These are phyloP conservation scores for Phialophora tarda DNA, from an alignment of 2,329 filamentous ascomycete species.

Conservation along the genomic window DNA sequence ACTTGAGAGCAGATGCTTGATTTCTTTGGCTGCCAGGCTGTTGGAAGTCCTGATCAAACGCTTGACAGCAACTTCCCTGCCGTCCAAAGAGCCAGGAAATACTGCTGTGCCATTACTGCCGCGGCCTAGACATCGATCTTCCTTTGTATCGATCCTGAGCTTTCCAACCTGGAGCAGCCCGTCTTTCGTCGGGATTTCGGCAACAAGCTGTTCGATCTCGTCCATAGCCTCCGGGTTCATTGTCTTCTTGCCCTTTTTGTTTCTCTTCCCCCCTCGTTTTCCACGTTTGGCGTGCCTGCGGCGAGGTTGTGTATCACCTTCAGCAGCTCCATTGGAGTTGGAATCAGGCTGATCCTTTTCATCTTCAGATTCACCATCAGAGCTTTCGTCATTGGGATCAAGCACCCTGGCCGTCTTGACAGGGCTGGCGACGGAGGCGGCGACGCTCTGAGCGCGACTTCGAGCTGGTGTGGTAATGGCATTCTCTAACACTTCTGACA, in stretches of 20 bases:
- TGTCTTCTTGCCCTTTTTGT: conserved; percentile 44
- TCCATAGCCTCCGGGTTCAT: conserved; percentile 40
- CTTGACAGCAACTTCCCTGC: conserved; percentile 92
- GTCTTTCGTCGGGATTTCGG: conserved; percentile 62
- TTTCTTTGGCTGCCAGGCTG: conserved; percentile 93
- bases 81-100: conserved; percentile 92
- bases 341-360: conserved; percentile 33
- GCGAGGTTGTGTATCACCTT: conserved; percentile 34
- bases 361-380: conserved; percentile 38
- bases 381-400: conserved; percentile 30
- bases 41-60: conserved; percentile 96
- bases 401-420: conserved; percentile 25
- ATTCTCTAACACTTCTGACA: conserved; percentile 27
- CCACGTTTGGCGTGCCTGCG: conserved; percentile 41
- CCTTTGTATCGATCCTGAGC: conserved; percentile 60
- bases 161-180: conserved; percentile 67
- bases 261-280: conserved; percentile 41
- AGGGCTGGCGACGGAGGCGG: conserved; percentile 21
- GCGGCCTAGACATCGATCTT: conserved; percentile 65
- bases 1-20: conserved; percentile 85
- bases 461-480: conserved; percentile 29
- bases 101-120: conserved; percentile 98
- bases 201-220: conserved; percentile 31
- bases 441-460: conserved; percentile 35
- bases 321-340: conserved; percentile 25